Conservation (phyloP, 345 rosid genomes). For the Moricandia arvensis region DNA sequence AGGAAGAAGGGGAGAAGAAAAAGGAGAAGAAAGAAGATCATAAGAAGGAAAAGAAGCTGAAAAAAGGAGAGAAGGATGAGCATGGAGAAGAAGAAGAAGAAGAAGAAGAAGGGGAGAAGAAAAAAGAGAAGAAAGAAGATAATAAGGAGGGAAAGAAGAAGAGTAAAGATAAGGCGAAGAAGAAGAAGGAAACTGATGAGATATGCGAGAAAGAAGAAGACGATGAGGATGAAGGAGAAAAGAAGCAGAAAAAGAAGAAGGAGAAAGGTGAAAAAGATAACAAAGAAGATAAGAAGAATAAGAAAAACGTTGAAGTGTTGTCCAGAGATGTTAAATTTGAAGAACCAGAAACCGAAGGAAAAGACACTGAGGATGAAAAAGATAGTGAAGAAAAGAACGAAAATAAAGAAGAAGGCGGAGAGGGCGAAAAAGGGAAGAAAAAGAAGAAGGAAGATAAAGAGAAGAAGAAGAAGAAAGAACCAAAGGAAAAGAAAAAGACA, state of each 20-base stretch:
- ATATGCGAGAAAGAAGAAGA: constrained; percentile 1
- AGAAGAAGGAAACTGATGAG: constrained; percentile 5
- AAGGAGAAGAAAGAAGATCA: not conserved
- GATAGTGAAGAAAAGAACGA: no score
- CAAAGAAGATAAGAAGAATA: constrained; percentile 11
- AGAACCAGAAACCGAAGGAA: constrained; percentile 1
- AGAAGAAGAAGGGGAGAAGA: no score
- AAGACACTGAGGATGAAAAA: not conserved
- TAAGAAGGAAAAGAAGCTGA: not conserved
- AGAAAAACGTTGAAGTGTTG: constrained; percentile 17
- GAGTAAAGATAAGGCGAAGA: not conserved
- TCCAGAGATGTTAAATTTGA: constrained; percentile 12
- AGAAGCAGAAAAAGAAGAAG: not conserved
- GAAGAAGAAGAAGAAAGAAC: constrained; percentile 9
- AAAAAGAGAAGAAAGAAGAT: no score
- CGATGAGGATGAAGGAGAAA: constrained; percentile 11
- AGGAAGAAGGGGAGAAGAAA: not conserved
- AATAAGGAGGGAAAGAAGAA: no score
- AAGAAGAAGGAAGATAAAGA: constrained; percentile 4
- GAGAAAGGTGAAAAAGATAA: not conserved
- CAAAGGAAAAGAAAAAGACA: not conserved
- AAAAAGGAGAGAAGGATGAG: no score
- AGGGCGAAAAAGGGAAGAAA: not conserved
- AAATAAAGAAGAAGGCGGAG: not conserved
- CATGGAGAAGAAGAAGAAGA: no score